Conservation (phyloP, 2,329 filamentous ascomycete genomes). For the Epichloe glyceriae region DNA sequence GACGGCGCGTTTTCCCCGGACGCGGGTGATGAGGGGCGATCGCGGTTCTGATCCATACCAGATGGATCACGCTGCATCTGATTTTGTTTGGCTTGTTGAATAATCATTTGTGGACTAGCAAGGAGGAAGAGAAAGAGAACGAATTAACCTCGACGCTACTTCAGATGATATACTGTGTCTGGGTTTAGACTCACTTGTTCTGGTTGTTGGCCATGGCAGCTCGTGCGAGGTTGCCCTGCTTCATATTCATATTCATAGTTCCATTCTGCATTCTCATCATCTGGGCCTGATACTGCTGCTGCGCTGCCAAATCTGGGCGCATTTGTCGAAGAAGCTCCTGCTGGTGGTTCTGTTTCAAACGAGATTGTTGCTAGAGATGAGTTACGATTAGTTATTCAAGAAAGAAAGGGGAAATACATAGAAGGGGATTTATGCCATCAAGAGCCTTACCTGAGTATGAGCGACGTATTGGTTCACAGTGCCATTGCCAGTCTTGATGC, state of each 20-base stretch:
- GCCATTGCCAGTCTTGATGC: slow-evolving; percentile 50
- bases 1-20: slow-evolving; percentile 81
- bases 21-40: slow-evolving; percentile 68
- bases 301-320: slow-evolving; percentile 45
- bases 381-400: slow-evolving; percentile 1
- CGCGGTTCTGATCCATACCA: slow-evolving; percentile 72
- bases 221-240: slow-evolving; percentile 52
- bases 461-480: slow-evolving; percentile 63
- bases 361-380: slow-evolving; percentile 45
- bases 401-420: not conserved
- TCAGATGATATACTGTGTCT: not conserved
- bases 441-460: slow-evolving; percentile 60
- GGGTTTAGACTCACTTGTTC: slow-evolving; percentile 43
- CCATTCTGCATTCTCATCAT: slow-evolving; percentile 60
- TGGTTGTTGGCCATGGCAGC: slow-evolving; percentile 69
- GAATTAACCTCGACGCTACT: not conserved
- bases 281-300: slow-evolving; percentile 44
- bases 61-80: slow-evolving; percentile 84
- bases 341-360: slow-evolving; percentile 62
- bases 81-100: slow-evolving; percentile 58
- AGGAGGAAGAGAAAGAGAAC: not conserved
- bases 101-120: slow-evolving; percentile 55
- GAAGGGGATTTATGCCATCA: not conserved
- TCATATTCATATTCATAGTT: slow-evolving; percentile 44
- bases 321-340: slow-evolving; percentile 66